phyloP scores from a whole-genome alignment of 2,329 filamentous ascomycete genomes.

The Aspergillus fijiensis region DNA sequence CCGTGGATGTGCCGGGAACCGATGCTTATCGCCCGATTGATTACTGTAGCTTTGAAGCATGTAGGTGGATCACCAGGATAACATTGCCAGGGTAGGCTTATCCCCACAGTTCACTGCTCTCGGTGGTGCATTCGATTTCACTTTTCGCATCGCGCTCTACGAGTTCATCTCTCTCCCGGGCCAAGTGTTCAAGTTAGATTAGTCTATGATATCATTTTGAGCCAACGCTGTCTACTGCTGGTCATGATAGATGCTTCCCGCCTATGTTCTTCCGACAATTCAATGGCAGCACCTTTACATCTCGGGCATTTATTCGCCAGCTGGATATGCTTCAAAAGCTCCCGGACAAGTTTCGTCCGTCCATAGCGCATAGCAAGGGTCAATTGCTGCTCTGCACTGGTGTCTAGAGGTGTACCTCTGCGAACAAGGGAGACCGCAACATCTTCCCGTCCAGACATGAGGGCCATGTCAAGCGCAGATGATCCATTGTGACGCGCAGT shows the following conservation, averaged over 20 bases:
- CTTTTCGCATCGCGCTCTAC: background rate
- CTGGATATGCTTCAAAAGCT: background rate
- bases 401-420: background rate
- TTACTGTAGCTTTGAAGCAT: too few species aligned
- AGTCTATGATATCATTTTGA: background rate
- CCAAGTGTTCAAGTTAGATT: background rate
- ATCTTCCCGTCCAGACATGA: background rate
- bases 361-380: background rate
- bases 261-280: background rate
- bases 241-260: background rate
- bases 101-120: too few species aligned
- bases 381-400: background rate
- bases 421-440: background rate
- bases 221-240: background rate
- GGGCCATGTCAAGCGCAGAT: background rate
- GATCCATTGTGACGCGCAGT: background rate
- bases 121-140: too few species aligned
- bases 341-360: background rate
- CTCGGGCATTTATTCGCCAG: background rate
- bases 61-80: too few species aligned
- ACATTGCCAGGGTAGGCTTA: too few species aligned
- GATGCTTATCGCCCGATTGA: background rate
- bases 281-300: background rate
- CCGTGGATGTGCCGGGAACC: background rate
- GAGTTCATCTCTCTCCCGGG: background rate